phyloP scores from a whole-genome alignment of 2,329 filamentous ascomycete species.

The Coniochaeta prunicola region DNA sequence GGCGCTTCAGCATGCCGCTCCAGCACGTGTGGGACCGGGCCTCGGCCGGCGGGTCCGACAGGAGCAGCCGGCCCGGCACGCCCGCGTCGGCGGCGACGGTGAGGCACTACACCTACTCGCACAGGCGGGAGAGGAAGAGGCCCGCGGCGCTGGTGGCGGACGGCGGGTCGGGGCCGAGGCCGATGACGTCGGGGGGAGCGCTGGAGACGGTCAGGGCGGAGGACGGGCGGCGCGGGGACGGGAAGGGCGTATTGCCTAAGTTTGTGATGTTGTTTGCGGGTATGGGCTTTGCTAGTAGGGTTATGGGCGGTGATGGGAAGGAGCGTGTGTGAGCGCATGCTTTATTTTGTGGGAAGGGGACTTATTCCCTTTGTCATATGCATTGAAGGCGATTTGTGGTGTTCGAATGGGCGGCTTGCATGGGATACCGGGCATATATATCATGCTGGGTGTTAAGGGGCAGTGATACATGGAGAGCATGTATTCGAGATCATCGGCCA shows the following conservation, averaged over 20 bases:
- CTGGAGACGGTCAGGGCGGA: neutral
- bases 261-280: conserved; percentile 23
- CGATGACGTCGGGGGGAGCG: neutral
- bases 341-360: neutral
- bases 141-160: neutral
- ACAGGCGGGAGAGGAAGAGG: neutral
- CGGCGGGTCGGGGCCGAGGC: neutral
- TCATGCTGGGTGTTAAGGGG: no score
- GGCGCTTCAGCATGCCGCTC: conserved; percentile 14
- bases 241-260: conserved; percentile 12
- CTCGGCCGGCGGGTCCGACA: neutral
- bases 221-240: neutral
- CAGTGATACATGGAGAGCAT: no score
- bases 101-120: neutral
- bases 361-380: neutral
- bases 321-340: neutral
- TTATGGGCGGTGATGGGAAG: neutral
- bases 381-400: no score
- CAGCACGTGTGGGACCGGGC: conserved; percentile 4
- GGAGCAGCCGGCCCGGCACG: neutral
- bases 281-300: conserved; percentile 12
- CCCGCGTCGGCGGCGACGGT: neutral
- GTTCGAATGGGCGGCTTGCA: no score
- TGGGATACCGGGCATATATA: no score
- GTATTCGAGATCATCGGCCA: no score